These are phyloP conservation scores for Solanum ossicruentum DNA, from an alignment of 257 asterid species.

Conservation along the genomic window DNA sequence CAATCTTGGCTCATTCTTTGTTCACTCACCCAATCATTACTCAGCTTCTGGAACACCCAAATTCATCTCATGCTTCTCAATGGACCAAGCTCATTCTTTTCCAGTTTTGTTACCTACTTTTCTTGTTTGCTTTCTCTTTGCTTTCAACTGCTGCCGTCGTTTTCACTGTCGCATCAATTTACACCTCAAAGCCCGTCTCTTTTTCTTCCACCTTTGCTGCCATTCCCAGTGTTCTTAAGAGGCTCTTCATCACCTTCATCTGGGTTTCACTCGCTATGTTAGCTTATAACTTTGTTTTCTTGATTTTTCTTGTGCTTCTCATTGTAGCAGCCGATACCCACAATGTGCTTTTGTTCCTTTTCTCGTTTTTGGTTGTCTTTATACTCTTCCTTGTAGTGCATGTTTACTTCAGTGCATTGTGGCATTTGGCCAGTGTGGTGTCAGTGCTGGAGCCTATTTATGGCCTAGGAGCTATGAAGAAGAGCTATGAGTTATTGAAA, in stretches of 20 bases:
- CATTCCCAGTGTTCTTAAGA: constrained; percentile 64
- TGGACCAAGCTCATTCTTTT: constrained; percentile 65
- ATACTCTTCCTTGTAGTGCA: constrained; percentile 61
- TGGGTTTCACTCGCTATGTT: constrained; percentile 75
- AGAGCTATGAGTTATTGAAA: constrained; percentile 61
- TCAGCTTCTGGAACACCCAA: constrained; percentile 47
- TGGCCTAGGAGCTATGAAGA: constrained; percentile 63
- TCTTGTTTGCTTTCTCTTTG: constrained; percentile 77
- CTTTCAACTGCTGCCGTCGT: constrained; percentile 90
- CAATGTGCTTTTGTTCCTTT: constrained; percentile 39
- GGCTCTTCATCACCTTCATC: constrained; percentile 64
- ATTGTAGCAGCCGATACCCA: constrained; percentile 49
- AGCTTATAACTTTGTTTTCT: constrained; percentile 46
- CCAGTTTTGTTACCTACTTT: constrained; percentile 72
- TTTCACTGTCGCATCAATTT: constrained; percentile 85
- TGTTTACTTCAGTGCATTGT: constrained; percentile 73
- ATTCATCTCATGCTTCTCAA: constrained; percentile 36
- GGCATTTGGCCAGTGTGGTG: constrained; percentile 92
- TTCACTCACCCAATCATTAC: constrained; percentile 71
- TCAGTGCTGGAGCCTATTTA: constrained; percentile 77
- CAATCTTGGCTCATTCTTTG: constrained; percentile 85
- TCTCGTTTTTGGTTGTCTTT: constrained; percentile 44
- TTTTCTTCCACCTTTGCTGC: constrained; percentile 61
- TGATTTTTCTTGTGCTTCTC: constrained; percentile 49
- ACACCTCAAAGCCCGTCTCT: constrained; percentile 80